A percentile compares a stretch with the other conserved stretches of the same genome.
Conservation (phyloP, 768 basidiomycete species). For the Obba rivulosa region DNA sequence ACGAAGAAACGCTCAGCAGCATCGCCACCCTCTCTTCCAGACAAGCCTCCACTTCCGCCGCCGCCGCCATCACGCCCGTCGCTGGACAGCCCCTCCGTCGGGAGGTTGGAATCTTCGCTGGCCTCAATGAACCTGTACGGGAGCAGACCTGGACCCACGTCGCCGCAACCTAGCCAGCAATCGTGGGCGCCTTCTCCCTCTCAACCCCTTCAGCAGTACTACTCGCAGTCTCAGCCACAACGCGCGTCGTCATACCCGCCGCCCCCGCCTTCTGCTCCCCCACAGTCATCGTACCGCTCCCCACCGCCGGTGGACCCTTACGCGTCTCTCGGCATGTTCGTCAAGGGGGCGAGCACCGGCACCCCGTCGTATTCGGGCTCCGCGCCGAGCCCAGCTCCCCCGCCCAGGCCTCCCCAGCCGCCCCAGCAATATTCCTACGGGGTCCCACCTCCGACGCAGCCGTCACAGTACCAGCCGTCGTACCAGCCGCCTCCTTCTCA, state of each 20-base stretch:
- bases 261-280: constrained; percentile 11
- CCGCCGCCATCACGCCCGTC: constrained; percentile 35
- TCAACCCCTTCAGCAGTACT: constrained; percentile 6
- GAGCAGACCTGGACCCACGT: constrained; percentile 17
- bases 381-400: constrained; percentile 7
- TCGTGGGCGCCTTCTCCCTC: constrained; percentile 7
- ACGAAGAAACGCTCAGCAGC: constrained; percentile 51
- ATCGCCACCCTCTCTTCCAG: constrained; percentile 30
- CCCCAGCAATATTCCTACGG: constrained; percentile 11
- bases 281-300: constrained; percentile 11
- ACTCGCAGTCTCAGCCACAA: constrained; percentile 13
- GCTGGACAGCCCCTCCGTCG: constrained; percentile 23
- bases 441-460: neutral
- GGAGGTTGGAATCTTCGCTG: constrained; percentile 43
- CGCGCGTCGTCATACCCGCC: constrained; percentile 11
- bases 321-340: constrained; percentile 20
- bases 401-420: constrained; percentile 12
- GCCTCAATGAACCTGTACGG: constrained; percentile 48
- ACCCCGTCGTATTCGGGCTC: constrained; percentile 7
- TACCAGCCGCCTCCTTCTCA: constrained; percentile 19
- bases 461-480: constrained; percentile 8
- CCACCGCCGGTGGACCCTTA: constrained; percentile 18
- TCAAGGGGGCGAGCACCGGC: constrained; percentile 1
- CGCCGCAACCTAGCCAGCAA: constrained; percentile 23
- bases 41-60: constrained; percentile 46